Percentiles rank a stretch among this genome's conserved stretches.
Evolutionary conservation across 1,284 basidiomycete genomes (phyloP).

Genomic region (Lentinula novae-zelandiae): DNA sequence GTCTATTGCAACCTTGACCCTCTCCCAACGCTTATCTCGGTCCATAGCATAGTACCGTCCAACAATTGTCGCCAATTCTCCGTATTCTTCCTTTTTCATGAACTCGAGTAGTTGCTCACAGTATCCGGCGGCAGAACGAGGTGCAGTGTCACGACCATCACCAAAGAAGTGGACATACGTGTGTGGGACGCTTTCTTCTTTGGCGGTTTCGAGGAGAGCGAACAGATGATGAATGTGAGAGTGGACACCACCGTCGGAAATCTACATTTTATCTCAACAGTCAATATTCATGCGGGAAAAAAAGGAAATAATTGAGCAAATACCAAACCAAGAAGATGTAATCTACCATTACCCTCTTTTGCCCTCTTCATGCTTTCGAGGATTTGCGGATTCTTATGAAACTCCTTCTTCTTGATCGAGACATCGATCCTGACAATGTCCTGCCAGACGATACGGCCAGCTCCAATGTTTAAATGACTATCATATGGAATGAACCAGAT

Average conservation of each 20-base stretch:
- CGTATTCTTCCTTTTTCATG: conserved; percentile 70
- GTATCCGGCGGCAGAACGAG: conserved; percentile 73
- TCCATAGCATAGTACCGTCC: conserved; percentile 96
- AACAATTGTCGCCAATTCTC: conserved; percentile 75
- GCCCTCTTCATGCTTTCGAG: conserved; percentile 72
- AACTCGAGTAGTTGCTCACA: conserved; percentile 75
- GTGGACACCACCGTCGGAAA: conserved; percentile 93
- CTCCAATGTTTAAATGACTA: conserved; percentile 90
- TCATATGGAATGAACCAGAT: background rate
- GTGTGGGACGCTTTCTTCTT: conserved; percentile 77
- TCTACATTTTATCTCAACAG: conserved; percentile 32
- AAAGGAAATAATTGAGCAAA: conserved; percentile 22
- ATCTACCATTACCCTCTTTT: conserved; percentile 74
- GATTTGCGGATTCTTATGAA: conserved; percentile 76
- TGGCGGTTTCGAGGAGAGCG: conserved; percentile 84
- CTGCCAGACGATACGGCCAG: conserved; percentile 91
- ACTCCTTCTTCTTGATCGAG: conserved; percentile 82
- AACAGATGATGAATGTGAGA: conserved; percentile 87
- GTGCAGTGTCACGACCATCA: conserved; percentile 88
- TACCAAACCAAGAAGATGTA: conserved; percentile 84
- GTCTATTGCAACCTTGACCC: conserved; percentile 84
- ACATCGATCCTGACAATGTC: conserved; percentile 92
- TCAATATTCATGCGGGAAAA: background rate
- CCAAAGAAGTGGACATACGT: conserved; percentile 90
- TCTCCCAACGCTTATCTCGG: conserved; percentile 92